A percentile compares a stretch with the other conserved stretches of the same genome.
These are phyloP conservation scores for Epithemia pelagica DNA, from an alignment of 108 stramenopile species.

Conservation along the genomic window DNA sequence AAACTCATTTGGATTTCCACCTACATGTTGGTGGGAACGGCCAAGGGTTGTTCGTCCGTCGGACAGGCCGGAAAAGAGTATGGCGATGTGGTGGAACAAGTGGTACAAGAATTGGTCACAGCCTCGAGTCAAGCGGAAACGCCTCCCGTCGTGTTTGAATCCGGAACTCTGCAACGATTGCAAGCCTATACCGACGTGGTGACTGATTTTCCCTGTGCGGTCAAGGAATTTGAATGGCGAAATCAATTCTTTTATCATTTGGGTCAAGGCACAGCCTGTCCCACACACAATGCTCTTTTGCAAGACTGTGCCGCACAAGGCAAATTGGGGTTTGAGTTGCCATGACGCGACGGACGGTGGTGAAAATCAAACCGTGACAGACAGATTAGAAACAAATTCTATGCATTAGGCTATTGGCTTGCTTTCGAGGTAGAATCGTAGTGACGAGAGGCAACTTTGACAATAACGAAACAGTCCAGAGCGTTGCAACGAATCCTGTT, in stretches of 20 bases:
- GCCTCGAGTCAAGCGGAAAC: constrained; percentile 55
- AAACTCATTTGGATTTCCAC: constrained; percentile 86
- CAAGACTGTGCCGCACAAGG: constrained; percentile 54
- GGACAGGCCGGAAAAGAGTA: constrained; percentile 65
- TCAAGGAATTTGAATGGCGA: constrained; percentile 95
- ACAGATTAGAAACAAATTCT: no score
- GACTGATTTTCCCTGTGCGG: constrained; percentile 82
- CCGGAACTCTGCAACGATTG: constrained; percentile 58
- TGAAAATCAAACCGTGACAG: no score
- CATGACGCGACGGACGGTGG: no score
- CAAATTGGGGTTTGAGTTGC: constrained; percentile 57
- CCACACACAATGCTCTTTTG: constrained; percentile 58
- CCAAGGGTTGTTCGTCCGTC: constrained; percentile 67
- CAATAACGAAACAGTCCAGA: constrained; percentile 5
- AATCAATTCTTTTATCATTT: constrained; percentile 76
- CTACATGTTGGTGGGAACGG: constrained; percentile 86
- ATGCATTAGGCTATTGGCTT: no score
- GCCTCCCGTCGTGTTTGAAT: constrained; percentile 37
- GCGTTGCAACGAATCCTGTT: no score
- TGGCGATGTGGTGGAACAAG: constrained; percentile 45
- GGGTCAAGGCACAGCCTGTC: constrained; percentile 48
- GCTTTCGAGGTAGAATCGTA: no score
- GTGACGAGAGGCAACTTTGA: no score
- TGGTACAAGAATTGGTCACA: constrained; percentile 56
- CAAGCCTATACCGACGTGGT: constrained; percentile 88